phyloP scores from a whole-genome alignment of 768 basidiomycete genomes.

The Boletus rex-veris region DNA sequence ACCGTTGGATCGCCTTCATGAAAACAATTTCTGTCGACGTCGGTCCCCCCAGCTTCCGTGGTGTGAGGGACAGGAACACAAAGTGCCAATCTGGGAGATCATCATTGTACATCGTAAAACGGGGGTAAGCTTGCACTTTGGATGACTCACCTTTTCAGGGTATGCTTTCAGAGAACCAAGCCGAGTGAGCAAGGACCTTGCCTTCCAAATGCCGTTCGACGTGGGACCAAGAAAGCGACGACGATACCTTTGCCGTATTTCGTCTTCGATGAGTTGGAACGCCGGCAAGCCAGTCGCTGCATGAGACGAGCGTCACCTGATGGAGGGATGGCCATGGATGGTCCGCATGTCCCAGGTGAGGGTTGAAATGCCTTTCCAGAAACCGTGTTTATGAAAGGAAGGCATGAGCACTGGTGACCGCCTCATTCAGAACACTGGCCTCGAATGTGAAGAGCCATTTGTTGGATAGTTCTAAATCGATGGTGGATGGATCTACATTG shows the following conservation, averaged over 20 bases:
- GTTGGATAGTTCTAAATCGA: slow-evolving; percentile 6
- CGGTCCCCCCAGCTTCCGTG: slow-evolving; percentile 50
- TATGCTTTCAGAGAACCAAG: too few relatives aligned
- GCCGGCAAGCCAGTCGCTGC: slow-evolving; percentile 13
- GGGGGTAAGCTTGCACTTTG: neutral
- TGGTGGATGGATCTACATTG: slow-evolving; percentile 4
- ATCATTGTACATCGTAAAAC: neutral
- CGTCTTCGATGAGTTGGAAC: slow-evolving; percentile 19
- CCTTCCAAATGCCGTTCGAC: slow-evolving; percentile 47
- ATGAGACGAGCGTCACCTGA: slow-evolving; percentile 38
- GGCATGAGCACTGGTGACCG: neutral
- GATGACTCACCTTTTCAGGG: slow-evolving; percentile 19
- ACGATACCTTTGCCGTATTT: slow-evolving; percentile 46
- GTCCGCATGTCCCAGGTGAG: slow-evolving; percentile 56
- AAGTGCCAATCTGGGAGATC: slow-evolving; percentile 28
- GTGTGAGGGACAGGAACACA: slow-evolving; percentile 40
- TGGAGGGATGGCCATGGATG: slow-evolving; percentile 36
- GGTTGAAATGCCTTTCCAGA: slow-evolving; percentile 52
- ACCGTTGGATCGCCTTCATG: slow-evolving; percentile 50
- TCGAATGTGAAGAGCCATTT: slow-evolving; percentile 22
- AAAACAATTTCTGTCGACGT: slow-evolving; percentile 43
- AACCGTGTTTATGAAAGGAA: slow-evolving; percentile 25
- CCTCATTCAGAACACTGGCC: neutral
- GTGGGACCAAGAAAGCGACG: slow-evolving; percentile 49
- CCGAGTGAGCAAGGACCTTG: too few relatives aligned